A percentile compares a stretch with the other conserved stretches of the same genome.
phyloP scores from a whole-genome alignment of 2,329 filamentous ascomycete species.

The Fusarium begoniae region DNA sequence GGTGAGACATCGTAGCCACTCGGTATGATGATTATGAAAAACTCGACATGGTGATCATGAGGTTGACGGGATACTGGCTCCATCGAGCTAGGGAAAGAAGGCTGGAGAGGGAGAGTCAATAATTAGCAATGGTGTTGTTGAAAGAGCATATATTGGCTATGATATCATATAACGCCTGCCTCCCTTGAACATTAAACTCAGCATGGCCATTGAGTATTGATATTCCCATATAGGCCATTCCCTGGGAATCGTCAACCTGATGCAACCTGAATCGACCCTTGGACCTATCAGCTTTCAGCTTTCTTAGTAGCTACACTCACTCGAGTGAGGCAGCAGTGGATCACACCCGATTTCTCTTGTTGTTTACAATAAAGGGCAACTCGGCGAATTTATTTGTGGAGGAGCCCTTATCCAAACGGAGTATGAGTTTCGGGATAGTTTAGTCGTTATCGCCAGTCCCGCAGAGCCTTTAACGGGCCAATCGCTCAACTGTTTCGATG shows the following conservation, averaged over 20 bases:
- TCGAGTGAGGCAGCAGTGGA: slow-evolving; percentile 11
- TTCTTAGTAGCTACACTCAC: not conserved
- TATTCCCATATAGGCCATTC: not conserved
- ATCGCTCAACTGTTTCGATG: slow-evolving; percentile 17
- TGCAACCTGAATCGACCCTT: not conserved
- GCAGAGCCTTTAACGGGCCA: slow-evolving; percentile 22
- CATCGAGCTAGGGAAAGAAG: not conserved
- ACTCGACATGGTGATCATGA: not conserved
- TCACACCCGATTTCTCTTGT: not conserved
- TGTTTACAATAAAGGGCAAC: not conserved
- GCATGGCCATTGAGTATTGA: not conserved
- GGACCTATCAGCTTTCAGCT: not conserved
- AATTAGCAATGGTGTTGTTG: slow-evolving; percentile 18
- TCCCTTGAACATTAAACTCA: not conserved
- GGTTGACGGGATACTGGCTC: slow-evolving; percentile 8
- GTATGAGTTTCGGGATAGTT: not conserved
- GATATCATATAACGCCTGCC: not conserved
- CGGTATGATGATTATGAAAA: not conserved
- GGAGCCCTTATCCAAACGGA: slow-evolving; percentile 27
- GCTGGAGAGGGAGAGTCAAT: slow-evolving; percentile 8
- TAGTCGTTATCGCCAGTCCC: slow-evolving; percentile 19
- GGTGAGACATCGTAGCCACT: slow-evolving; percentile 40
- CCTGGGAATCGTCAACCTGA: not conserved
- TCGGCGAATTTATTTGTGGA: slow-evolving; percentile 6
- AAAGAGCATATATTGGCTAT: slow-evolving; percentile 16